phyloP scores from a whole-genome alignment of 768 basidiomycete species.

The Boletus rubroflammeus region DNA sequence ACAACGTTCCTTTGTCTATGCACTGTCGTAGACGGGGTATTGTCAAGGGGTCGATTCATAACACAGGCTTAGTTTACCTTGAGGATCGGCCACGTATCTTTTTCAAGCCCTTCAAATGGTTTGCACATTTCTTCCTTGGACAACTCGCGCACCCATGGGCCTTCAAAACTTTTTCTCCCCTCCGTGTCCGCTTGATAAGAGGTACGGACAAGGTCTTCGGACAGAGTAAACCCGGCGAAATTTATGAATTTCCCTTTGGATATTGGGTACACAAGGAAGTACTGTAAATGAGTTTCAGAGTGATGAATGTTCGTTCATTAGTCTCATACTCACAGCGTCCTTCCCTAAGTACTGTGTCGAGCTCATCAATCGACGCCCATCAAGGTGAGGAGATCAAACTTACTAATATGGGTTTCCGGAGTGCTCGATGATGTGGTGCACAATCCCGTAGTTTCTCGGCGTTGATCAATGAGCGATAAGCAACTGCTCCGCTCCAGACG shows the following conservation, averaged over 20 bases:
- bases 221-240: conserved; percentile 53
- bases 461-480: conserved; percentile 59
- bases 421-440: conserved; percentile 45
- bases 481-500: conserved; percentile 54
- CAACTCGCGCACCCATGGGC: conserved; percentile 48
- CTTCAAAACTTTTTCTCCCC: conserved; percentile 15
- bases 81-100: conserved; percentile 54
- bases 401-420: conserved; percentile 50
- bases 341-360: conserved; percentile 53
- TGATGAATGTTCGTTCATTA: background rate
- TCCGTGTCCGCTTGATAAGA: conserved; percentile 27
- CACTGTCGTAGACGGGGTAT: conserved; percentile 36
- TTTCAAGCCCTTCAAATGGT: conserved; percentile 53
- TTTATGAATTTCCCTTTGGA: conserved; percentile 57
- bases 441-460: conserved; percentile 42
- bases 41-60: background rate
- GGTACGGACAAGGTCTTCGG: conserved; percentile 51
- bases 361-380: background rate
- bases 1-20: conserved; percentile 48
- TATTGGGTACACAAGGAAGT: conserved; percentile 60
- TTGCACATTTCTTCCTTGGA: conserved; percentile 43
- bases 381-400: conserved; percentile 5
- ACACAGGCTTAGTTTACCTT: conserved; percentile 37
- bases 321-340: conserved; percentile 35
- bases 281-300: conserved; percentile 34